Percentiles rank a stretch among this genome's conserved stretches.
Conservation (phyloP, 768 basidiomycete species). For the Mycena vulgaris region DNA sequence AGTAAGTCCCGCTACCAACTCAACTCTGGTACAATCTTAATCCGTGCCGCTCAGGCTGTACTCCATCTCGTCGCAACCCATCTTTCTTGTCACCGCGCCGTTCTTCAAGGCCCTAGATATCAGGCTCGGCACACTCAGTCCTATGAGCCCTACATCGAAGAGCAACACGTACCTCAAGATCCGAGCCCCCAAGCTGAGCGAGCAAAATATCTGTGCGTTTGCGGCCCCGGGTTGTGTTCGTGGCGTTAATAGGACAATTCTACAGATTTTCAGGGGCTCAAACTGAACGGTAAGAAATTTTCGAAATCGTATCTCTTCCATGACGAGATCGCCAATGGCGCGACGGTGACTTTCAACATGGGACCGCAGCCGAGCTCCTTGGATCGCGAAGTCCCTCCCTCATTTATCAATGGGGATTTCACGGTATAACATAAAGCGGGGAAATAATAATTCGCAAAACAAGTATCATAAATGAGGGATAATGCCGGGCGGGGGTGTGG, state of each 20-base stretch:
- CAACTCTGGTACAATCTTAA: neutral
- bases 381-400: conserved; percentile 13
- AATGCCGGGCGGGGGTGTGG: too few relatives aligned
- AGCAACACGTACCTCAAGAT: conserved; percentile 15
- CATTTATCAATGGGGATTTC: neutral
- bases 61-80: conserved; percentile 14
- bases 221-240: neutral
- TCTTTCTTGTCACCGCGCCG: conserved; percentile 12
- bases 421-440: neutral
- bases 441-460: neutral
- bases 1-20: neutral
- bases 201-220: conserved; percentile 16
- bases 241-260: neutral
- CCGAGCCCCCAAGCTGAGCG: conserved; percentile 7
- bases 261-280: conserved; percentile 5
- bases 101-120: conserved; percentile 19
- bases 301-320: conserved; percentile 1
- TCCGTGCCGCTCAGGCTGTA: neutral
- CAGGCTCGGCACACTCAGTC: neutral
- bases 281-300: neutral
- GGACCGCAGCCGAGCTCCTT: neutral
- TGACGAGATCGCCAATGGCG: neutral
- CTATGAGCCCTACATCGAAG: conserved; percentile 3
- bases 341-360: conserved; percentile 2
- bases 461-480: too few relatives aligned